Conservation (phyloP, 805 yeast species). For the Cyberlindnera saturnus region DNA sequence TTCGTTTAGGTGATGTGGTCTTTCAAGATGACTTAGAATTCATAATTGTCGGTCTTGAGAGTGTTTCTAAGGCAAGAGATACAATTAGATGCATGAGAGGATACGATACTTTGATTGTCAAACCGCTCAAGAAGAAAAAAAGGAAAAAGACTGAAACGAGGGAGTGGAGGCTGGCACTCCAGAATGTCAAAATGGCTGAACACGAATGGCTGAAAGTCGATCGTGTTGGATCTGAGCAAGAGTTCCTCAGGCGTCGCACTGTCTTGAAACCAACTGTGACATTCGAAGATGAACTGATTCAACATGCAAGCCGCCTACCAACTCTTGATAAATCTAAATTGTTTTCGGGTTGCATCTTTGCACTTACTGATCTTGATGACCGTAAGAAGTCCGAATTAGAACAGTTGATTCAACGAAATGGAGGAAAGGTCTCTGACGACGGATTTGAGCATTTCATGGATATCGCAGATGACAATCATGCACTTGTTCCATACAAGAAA, state of each 20-base stretch:
- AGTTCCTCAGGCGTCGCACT: conserved; percentile 10
- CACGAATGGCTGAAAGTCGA: conserved; percentile 30
- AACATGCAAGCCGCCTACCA: neutral
- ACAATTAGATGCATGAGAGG: conserved; percentile 55
- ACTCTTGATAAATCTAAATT: neutral
- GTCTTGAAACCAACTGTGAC: conserved; percentile 2
- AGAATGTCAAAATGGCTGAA: conserved; percentile 27
- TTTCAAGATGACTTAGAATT: conserved; percentile 31
- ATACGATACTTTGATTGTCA: conserved; percentile 41
- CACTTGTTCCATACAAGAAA: conserved; percentile 8
- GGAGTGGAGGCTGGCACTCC: conserved; percentile 21
- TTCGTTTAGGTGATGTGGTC: conserved; percentile 52
- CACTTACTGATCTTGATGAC: conserved; percentile 31
- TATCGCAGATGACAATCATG: conserved; percentile 1
- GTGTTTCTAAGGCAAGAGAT: conserved; percentile 12
- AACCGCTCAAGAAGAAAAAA: conserved; percentile 17
- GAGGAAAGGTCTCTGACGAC: conserved; percentile 34
- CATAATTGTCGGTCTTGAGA: conserved; percentile 41
- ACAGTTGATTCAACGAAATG: conserved; percentile 33
- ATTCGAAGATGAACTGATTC: conserved; percentile 9
- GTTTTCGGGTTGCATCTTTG: conserved; percentile 30
- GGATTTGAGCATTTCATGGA: conserved; percentile 24
- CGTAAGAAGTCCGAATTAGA: conserved; percentile 26
- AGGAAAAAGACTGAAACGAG: conserved; percentile 12
- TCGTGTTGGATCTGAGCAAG: conserved; percentile 21